Base-by-base conservation (phyloP, 2,329 filamentous ascomycete species). In the Macrophomina phaseolina region DNA sequence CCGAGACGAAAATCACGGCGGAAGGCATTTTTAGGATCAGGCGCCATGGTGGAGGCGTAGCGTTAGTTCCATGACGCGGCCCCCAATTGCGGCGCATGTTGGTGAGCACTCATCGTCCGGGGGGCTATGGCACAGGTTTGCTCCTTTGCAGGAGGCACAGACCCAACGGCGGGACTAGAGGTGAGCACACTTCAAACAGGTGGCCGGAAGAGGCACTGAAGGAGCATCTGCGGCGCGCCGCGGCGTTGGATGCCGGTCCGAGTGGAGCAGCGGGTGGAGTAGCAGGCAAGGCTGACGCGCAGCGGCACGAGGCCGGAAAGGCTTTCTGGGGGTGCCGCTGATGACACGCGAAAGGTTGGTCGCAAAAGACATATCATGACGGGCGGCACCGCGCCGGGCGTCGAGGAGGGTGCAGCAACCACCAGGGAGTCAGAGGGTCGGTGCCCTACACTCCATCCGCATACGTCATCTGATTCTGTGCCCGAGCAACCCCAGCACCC, bases 381-480 rank as follows among this genome's bases (percentile, higher is more conserved):
- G 30, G 56, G 56, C 56, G 56, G 56, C 56, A 30, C 56, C 49
- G 49, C 49, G 23, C 28, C 14, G 52, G 52, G 32, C 14, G 18
- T 9, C 14, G 7, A 6, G 14, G 16, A 11, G 12, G 42, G 11
- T n/a, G 42, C 8, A 45, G 7, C 8, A 9, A 9, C n/a, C n/a
- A 49, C n/a, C 46, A 28, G 3, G 38, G 52, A 38, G 32, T 34
- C 34, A 18, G 36, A 38, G n/a, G 52, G 52, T 55, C 52, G 52
- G 36, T 34, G 52, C 52, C 52, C 52, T 36, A 38, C 52, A 16
- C 30, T 16, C 12, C 51, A 18, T 5, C 42, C 5, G 12, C 42
- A 45, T 36, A 65, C 63, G 63, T 65, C 63, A 65, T 65, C 30
- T 65, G 40, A 63, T 63, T 32, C 63, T 48, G 56, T 8, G 58